Conservation (phyloP, 2,329 filamentous ascomycete genomes). For the Aspergillus fischeri region DNA sequence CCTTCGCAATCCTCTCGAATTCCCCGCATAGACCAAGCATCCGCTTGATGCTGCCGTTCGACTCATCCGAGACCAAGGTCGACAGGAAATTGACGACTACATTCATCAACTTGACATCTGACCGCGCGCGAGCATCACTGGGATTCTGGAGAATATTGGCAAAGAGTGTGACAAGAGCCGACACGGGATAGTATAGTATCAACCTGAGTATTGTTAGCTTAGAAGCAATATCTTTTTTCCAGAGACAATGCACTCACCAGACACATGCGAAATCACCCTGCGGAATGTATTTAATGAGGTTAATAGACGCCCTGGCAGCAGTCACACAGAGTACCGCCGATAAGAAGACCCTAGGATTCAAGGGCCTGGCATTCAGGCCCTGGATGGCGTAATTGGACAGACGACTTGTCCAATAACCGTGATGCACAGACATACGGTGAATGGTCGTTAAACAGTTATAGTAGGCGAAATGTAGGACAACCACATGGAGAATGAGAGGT, state of each 20-base stretch:
- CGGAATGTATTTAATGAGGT: constrained; percentile 90
- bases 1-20: constrained; percentile 88
- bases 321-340: constrained; percentile 90
- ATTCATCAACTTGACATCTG: constrained; percentile 87
- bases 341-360: constrained; percentile 92
- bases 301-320: constrained; percentile 87
- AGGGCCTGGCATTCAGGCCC: constrained; percentile 80
- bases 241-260: constrained; percentile 60
- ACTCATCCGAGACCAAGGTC: constrained; percentile 82
- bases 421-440: constrained; percentile 96
- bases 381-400: constrained; percentile 94
- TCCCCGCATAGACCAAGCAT: constrained; percentile 95
- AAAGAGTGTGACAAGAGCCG: constrained; percentile 89
- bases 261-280: constrained; percentile 93
- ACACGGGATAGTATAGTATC: constrained; percentile 94
- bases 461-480: constrained; percentile 92
- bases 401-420: constrained; percentile 96
- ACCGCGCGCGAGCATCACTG: constrained; percentile 78
- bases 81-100: constrained; percentile 88
- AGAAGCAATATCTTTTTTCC: not conserved
- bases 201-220: constrained; percentile 51
- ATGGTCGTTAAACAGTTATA: constrained; percentile 98
- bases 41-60: constrained; percentile 83
- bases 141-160: constrained; percentile 96
- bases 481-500: constrained; percentile 88